A percentile compares a stretch with the other conserved stretches of the same genome.
Evolutionary conservation across 345 rosid genomes (phyloP).

Genomic region (Syzygium aromaticum): DNA sequence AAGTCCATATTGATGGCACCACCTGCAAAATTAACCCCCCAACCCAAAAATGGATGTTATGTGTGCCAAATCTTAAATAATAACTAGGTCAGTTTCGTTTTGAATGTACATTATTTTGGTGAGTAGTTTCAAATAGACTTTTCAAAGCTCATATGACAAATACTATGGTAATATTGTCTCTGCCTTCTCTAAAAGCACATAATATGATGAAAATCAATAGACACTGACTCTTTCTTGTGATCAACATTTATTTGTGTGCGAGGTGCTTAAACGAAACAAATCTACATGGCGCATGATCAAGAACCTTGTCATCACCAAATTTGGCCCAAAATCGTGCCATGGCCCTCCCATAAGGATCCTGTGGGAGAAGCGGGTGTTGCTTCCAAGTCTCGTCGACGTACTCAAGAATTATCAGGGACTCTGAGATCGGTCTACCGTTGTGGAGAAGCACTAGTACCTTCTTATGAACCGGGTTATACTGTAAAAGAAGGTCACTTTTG

Average conservation of each 20-base stretch:
- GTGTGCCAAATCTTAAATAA: not conserved
- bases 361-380: not conserved
- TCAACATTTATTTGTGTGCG: too few relatives aligned
- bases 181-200: not conserved
- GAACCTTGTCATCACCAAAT: not conserved
- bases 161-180: not conserved
- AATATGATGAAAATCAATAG: too few relatives aligned
- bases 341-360: conserved; percentile 3
- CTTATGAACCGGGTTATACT: conserved; percentile 1
- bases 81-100: not conserved
- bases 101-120: not conserved
- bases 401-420: conserved; percentile 1
- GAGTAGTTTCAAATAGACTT: not conserved
- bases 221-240: too few relatives aligned
- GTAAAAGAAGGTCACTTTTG: not conserved
- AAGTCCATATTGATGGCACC: not conserved
- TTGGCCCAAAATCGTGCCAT: not conserved
- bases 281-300: not conserved
- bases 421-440: not conserved
- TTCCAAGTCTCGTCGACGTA: conserved; percentile 1
- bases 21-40: not conserved
- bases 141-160: not conserved
- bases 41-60: not conserved
- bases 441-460: conserved; percentile 3
- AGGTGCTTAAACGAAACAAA: not conserved